Evolutionary conservation across 192 early-diverging fungal genomes (phyloP).

Genomic region (Coemansia javaensis): DNA sequence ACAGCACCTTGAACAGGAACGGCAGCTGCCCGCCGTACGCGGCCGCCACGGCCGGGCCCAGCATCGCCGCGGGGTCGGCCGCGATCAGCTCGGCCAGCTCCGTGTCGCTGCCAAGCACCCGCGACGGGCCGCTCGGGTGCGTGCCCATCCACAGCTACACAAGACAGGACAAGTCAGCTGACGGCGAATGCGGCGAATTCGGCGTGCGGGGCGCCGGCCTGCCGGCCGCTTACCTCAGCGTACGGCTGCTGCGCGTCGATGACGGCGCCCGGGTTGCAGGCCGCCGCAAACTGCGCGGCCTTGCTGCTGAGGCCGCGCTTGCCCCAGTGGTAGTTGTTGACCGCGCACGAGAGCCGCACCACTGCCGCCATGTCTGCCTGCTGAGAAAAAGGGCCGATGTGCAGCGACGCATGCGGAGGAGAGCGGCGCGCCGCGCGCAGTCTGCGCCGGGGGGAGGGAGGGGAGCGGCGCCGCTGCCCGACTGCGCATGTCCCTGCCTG

Average conservation of each 20-base stretch:
- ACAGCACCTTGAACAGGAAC: slow-evolving; percentile 96
- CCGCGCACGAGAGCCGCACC: slow-evolving; percentile 62
- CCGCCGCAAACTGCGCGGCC: slow-evolving; percentile 76
- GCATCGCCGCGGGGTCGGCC: slow-evolving; percentile 48
- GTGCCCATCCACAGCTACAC: slow-evolving; percentile 98
- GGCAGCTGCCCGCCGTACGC: slow-evolving; percentile 78
- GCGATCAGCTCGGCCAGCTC: slow-evolving; percentile 53
- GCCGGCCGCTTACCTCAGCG: slow-evolving; percentile 81
- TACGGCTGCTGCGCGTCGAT: slow-evolving; percentile 70
- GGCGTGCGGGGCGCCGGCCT: slow-evolving; percentile 8
- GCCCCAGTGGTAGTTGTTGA: slow-evolving; percentile 97
- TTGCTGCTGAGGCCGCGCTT: slow-evolving; percentile 74
- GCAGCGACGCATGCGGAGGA: no score
- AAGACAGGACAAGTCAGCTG: not conserved
- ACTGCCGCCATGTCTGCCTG: slow-evolving; percentile 1
- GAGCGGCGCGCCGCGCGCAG: no score
- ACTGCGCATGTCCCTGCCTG: no score
- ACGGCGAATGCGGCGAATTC: not conserved
- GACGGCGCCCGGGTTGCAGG: slow-evolving; percentile 52
- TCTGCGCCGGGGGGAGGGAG: no score
- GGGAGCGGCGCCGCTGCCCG: no score
- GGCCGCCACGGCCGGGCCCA: slow-evolving; percentile 53
- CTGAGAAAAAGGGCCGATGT: no score
- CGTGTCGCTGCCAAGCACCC: slow-evolving; percentile 42
- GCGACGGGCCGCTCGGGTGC: slow-evolving; percentile 85